Evolutionary conservation across 179 eudicot genomes (phyloP).

Genomic region (Silene coronaria): DNA sequence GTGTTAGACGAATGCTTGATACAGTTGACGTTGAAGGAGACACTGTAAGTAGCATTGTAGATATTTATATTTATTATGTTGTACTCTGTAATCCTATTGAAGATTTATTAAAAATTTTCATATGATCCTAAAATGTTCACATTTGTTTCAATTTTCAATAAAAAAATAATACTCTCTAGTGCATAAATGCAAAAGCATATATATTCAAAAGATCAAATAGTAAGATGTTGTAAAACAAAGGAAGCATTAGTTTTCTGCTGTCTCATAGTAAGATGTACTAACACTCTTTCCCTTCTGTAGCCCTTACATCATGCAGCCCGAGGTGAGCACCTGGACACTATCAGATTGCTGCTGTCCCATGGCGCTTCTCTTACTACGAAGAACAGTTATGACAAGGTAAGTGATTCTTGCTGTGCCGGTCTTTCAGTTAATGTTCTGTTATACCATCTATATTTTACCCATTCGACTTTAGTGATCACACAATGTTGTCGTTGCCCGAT

Average conservation of each 20-base stretch:
- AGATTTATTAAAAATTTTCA: no score
- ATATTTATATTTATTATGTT: neutral
- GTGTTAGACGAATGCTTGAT: conserved; percentile 68
- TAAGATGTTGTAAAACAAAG: no score
- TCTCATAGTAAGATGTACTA: neutral
- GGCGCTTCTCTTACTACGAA: conserved; percentile 62
- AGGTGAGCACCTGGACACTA: conserved; percentile 65
- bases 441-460: neutral
- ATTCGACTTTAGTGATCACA: neutral
- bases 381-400: conserved; percentile 68
- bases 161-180: no score
- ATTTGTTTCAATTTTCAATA: no score
- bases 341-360: conserved; percentile 54
- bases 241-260: neutral
- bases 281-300: conserved; percentile 25
- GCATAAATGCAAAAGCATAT: no score
- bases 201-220: no score
- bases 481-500: neutral
- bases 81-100: neutral
- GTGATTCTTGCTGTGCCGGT: neutral
- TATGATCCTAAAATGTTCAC: no score
- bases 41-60: conserved; percentile 53
- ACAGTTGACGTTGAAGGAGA: conserved; percentile 87
- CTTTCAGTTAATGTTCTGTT: neutral
- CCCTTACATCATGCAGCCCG: conserved; percentile 99